phyloP scores from a whole-genome alignment of 202 grass and related monocot species.

The Elaeis oleifera region DNA sequence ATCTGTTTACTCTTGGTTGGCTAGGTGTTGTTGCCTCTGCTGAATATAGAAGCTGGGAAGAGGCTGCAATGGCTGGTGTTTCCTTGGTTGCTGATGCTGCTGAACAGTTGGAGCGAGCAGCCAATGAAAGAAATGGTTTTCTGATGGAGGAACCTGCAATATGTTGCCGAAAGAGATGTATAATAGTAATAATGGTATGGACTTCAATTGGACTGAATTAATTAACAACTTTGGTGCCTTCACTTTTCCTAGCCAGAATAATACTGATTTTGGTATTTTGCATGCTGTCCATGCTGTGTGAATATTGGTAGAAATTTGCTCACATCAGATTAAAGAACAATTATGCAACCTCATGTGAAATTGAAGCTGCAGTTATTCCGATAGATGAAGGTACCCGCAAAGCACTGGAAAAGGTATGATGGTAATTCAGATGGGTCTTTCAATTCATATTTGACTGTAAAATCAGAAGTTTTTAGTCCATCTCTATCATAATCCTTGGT shows the following conservation, averaged over 20 bases:
- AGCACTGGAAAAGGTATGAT: constrained; percentile 81
- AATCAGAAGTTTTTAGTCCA: too few relatives aligned
- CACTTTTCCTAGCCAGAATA: too few relatives aligned
- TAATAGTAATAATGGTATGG: constrained; percentile 43
- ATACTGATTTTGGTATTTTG: background rate
- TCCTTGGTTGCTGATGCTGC: constrained; percentile 99
- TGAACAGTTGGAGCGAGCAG: constrained; percentile 75
- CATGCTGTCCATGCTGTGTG: constrained; percentile 11
- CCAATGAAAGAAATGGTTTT: constrained; percentile 26
- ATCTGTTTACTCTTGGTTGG: constrained; percentile 1
- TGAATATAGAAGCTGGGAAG: constrained; percentile 95
- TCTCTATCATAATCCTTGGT: background rate
- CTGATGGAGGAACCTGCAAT: constrained; percentile 24
- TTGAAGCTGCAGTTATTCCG: constrained; percentile 94
- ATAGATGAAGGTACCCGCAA: constrained; percentile 87
- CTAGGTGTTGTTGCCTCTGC: constrained; percentile 49
- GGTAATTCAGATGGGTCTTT: background rate
- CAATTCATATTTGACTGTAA: too few relatives aligned
- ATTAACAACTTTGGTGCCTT: background rate
- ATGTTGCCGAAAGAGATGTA: constrained; percentile 38
- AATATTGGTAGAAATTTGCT: constrained; percentile 40
- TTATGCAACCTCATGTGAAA: constrained; percentile 52
- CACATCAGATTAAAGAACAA: constrained; percentile 45
- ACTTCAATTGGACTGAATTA: constrained; percentile 11
- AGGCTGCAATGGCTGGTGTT: constrained; percentile 89